Percentiles rank a stretch among this genome's conserved stretches.
phyloP scores from a whole-genome alignment of 164 flowering plant genomes.

The Macadamia tetraphylla region DNA sequence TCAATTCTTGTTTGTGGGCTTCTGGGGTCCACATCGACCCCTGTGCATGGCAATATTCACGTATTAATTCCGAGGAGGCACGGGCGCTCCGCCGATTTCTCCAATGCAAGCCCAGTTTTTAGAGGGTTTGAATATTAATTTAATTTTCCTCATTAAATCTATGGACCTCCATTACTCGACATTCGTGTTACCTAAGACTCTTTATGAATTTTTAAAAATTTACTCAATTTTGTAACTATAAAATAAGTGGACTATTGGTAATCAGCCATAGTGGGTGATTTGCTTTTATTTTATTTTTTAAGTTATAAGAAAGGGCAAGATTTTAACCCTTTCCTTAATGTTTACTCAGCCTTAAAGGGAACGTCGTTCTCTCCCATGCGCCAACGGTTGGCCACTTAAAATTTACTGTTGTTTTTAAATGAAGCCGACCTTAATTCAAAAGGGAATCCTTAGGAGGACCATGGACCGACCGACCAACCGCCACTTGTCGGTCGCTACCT shows the following conservation, averaged over 20 bases:
- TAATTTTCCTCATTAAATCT: not conserved
- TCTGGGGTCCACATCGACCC: constrained; percentile 12
- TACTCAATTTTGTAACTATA: no score
- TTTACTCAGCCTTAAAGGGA: constrained; percentile 21
- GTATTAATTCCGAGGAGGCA: constrained; percentile 53
- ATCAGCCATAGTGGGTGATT: no score
- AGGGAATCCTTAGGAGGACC: not conserved
- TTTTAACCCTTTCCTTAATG: constrained; percentile 5
- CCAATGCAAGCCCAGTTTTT: constrained; percentile 46
- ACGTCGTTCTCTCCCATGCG: constrained; percentile 41
- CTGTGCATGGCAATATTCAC: constrained; percentile 29
- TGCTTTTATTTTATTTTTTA: no score
- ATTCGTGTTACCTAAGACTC: constrained; percentile 2
- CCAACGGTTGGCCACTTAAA: constrained; percentile 37
- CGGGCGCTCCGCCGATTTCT: constrained; percentile 80
- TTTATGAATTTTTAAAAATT: not conserved
- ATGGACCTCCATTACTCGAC: not conserved
- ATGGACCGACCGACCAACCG: constrained; percentile 23
- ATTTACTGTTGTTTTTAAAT: constrained; percentile 7
- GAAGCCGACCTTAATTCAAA: not conserved
- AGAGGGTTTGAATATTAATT: constrained; percentile 1
- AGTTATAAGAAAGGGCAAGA: not conserved
- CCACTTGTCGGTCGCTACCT: constrained; percentile 22
- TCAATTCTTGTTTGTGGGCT: no score
- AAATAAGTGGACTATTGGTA: no score